A percentile compares a stretch with the other conserved stretches of the same genome.
Evolutionary conservation across 495 filamentous ascomycete species (phyloP).

Genomic region (Sabuloglossum arenarium): DNA sequence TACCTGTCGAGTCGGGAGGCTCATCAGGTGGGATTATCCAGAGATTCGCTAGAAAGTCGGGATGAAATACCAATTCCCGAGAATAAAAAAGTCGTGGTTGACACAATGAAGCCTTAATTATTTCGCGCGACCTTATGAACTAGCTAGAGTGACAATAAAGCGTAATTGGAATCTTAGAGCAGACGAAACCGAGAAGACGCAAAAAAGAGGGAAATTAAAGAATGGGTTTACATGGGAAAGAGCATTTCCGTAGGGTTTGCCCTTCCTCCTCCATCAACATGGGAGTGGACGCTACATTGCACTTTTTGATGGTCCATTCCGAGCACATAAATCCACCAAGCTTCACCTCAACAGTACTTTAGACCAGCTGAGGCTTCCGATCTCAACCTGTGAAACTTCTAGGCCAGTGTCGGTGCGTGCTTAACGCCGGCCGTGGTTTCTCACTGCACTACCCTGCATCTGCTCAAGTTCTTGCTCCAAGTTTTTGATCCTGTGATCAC

Average conservation of each 20-base stretch:
- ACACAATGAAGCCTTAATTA: background rate
- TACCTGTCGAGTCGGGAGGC: constrained; percentile 4
- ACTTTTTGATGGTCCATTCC: background rate
- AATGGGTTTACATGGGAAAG: background rate
- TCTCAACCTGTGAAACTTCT: background rate
- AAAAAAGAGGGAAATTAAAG: background rate
- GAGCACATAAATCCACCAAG: background rate
- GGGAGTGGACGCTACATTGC: background rate
- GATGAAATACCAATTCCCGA: background rate
- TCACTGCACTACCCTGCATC: constrained; percentile 78
- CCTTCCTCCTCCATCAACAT: background rate
- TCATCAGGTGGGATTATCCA: background rate
- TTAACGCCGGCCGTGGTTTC: constrained; percentile 93
- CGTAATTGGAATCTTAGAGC: background rate
- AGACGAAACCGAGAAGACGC: background rate
- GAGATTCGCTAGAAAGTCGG: background rate
- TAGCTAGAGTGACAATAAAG: constrained; percentile 1
- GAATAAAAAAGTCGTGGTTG: background rate
- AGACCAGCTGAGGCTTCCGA: background rate
- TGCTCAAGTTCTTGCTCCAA: constrained; percentile 82
- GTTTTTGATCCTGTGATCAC: constrained; percentile 53
- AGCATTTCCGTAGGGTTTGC: background rate
- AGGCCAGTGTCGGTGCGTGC: background rate
- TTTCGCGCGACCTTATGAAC: background rate
- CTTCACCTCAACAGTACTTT: background rate